These are phyloP conservation scores for Dioscorea dumetorum DNA, from an alignment of 106 monocot genomes.

Conservation along the genomic window DNA sequence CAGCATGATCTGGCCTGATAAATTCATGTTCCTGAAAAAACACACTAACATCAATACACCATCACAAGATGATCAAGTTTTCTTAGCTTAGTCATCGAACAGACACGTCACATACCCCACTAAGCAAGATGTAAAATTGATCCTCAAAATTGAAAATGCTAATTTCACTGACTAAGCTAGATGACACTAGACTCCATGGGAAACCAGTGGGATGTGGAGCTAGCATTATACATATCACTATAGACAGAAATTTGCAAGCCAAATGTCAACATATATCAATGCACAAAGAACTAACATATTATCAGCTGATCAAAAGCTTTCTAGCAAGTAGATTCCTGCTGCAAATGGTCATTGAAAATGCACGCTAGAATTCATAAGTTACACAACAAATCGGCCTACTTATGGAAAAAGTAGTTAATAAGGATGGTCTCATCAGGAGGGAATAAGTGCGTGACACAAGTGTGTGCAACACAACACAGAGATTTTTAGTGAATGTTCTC, in stretches of 20 bases:
- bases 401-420: too few species aligned
- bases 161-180: not conserved
- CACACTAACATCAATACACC: not conserved
- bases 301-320: too few species aligned
- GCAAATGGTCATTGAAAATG: too few species aligned
- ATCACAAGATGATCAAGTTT: too few species aligned
- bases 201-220: not conserved
- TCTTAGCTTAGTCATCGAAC: not conserved
- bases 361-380: too few species aligned
- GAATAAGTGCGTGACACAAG: not conserved
- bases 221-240: not conserved
- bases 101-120: not conserved
- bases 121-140: not conserved
- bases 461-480: not conserved
- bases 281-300: not conserved
- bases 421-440: too few species aligned
- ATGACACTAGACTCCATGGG: too few species aligned
- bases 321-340: too few species aligned
- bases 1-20: constrained; percentile 1
- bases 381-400: too few species aligned
- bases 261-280: not conserved
- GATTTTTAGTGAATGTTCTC: not conserved
- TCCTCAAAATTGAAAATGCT: not conserved
- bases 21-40: constrained; percentile 25
- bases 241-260: not conserved